Percentiles rank a stretch among this genome's conserved stretches.
phyloP scores from a whole-genome alignment of 2,329 filamentous ascomycete species.

The Emmonsiellopsis sp. region DNA sequence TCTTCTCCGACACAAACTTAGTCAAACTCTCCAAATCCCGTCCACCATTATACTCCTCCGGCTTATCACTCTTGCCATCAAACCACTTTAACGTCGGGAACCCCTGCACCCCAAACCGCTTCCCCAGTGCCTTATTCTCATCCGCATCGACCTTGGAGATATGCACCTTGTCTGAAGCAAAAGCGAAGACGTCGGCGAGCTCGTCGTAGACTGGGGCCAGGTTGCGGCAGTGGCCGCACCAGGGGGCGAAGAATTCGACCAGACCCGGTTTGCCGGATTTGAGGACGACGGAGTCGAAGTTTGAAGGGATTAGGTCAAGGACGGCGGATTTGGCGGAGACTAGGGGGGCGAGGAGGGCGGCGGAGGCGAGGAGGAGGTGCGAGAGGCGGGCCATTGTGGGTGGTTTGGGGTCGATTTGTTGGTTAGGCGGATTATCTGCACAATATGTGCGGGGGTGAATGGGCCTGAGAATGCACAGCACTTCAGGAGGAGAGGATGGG shows the following conservation, averaged over 20 bases:
- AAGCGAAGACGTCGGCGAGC: constrained; percentile 64
- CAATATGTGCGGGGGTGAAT: neutral
- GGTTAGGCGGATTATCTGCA: neutral
- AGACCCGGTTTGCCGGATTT: constrained; percentile 90
- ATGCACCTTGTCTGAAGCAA: constrained; percentile 63
- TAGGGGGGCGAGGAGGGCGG: constrained; percentile 39
- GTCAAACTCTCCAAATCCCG: constrained; percentile 79
- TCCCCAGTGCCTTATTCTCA: constrained; percentile 71
- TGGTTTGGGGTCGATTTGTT: neutral
- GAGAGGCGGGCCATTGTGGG: constrained; percentile 37
- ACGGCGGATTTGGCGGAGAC: constrained; percentile 70
- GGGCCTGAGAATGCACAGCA: neutral
- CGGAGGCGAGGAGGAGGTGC: constrained; percentile 36
- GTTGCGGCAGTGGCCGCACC: constrained; percentile 99
- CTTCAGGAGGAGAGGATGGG: neutral
- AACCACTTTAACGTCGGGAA: constrained; percentile 98
- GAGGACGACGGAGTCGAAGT: constrained; percentile 85
- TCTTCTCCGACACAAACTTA: constrained; percentile 77
- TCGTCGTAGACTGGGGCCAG: constrained; percentile 93
- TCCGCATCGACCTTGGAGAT: constrained; percentile 97
- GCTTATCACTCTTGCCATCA: constrained; percentile 82
- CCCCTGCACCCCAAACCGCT: constrained; percentile 79
- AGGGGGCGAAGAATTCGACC: constrained; percentile 96
- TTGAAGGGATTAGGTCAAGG: constrained; percentile 75
- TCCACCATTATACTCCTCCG: constrained; percentile 75